A percentile compares a stretch with the other conserved stretches of the same genome.
Evolutionary conservation across 2,329 filamentous ascomycete species (phyloP).

Genomic region (Chrysoporthe cubensis): DNA sequence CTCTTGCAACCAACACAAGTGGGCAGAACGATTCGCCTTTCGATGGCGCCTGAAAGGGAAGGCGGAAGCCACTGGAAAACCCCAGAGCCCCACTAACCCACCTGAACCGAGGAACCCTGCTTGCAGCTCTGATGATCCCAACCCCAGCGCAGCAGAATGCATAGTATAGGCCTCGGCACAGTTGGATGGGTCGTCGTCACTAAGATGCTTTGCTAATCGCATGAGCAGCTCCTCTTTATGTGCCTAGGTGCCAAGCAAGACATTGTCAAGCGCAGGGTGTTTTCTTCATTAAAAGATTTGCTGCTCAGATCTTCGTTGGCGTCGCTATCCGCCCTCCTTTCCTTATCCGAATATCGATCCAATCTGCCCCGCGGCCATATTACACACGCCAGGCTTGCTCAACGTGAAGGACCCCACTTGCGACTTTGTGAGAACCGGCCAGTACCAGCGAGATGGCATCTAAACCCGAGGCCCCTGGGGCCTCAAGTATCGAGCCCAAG

Average conservation of each 20-base stretch:
- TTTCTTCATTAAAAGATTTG: neutral
- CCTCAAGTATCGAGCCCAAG: slow-evolving; percentile 32
- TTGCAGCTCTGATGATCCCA: slow-evolving; percentile 7
- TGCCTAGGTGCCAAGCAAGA: neutral
- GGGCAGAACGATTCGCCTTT: slow-evolving; percentile 10
- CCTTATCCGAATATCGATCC: neutral
- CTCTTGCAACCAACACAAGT: neutral
- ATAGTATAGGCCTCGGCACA: slow-evolving; percentile 6
- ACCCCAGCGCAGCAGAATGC: slow-evolving; percentile 2
- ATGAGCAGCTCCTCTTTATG: neutral
- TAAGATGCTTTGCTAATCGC: neutral
- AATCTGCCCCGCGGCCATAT: neutral
- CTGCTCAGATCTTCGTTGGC: neutral
- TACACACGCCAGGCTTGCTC: neutral
- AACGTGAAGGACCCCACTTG: neutral
- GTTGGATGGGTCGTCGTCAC: neutral
- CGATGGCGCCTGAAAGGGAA: slow-evolving; percentile 18
- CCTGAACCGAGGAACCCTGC: slow-evolving; percentile 8
- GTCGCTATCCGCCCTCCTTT: neutral
- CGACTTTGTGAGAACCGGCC: neutral
- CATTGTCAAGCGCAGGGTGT: neutral
- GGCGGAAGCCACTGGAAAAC: slow-evolving; percentile 13
- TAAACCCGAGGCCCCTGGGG: slow-evolving; percentile 24
- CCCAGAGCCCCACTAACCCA: slow-evolving; percentile 4
- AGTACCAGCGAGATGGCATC: slow-evolving; percentile 30